These are phyloP conservation scores for Fomitopsis serialis DNA, from an alignment of 768 basidiomycete genomes.

Conservation along the genomic window DNA sequence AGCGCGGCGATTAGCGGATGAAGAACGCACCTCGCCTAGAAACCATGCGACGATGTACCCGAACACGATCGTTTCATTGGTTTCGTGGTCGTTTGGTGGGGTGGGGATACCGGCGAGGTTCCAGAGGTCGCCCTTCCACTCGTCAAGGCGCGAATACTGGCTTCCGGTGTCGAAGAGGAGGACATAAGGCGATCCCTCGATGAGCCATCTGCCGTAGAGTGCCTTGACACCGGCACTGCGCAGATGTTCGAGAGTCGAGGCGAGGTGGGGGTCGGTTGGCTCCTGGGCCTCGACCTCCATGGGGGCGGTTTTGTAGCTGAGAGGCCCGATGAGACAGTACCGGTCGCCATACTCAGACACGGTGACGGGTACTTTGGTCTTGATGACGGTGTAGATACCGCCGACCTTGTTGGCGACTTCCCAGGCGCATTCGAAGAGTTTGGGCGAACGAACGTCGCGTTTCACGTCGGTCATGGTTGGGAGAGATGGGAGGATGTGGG, in stretches of 20 bases:
- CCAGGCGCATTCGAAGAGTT: slow-evolving; percentile 96
- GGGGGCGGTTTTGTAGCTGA: slow-evolving; percentile 96
- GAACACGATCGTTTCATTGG: slow-evolving; percentile 96
- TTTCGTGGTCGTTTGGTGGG: slow-evolving; percentile 94
- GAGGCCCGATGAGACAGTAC: slow-evolving; percentile 95
- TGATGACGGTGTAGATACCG: slow-evolving; percentile 99
- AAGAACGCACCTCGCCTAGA: slow-evolving; percentile 80
- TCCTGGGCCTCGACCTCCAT: slow-evolving; percentile 98
- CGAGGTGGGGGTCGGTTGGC: slow-evolving; percentile 75
- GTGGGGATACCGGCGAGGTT: slow-evolving; percentile 96
- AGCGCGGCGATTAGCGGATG: neutral
- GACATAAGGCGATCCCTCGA: slow-evolving; percentile 94
- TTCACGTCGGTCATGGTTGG: slow-evolving; percentile 30
- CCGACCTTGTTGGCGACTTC: slow-evolving; percentile 99
- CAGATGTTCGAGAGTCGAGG: slow-evolving; percentile 77
- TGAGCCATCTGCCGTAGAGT: slow-evolving; percentile 96
- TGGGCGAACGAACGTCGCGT: slow-evolving; percentile 72
- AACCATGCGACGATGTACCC: slow-evolving; percentile 99
- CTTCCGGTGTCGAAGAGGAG: slow-evolving; percentile 94
- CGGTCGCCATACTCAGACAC: slow-evolving; percentile 93
- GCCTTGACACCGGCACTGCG: slow-evolving; percentile 86
- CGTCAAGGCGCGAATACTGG: slow-evolving; percentile 83
- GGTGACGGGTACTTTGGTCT: slow-evolving; percentile 98
- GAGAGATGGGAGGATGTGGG: neutral
- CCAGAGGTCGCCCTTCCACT: slow-evolving; percentile 99